phyloP scores from a whole-genome alignment of 306 rosid species.

The Fagus crenata region DNA sequence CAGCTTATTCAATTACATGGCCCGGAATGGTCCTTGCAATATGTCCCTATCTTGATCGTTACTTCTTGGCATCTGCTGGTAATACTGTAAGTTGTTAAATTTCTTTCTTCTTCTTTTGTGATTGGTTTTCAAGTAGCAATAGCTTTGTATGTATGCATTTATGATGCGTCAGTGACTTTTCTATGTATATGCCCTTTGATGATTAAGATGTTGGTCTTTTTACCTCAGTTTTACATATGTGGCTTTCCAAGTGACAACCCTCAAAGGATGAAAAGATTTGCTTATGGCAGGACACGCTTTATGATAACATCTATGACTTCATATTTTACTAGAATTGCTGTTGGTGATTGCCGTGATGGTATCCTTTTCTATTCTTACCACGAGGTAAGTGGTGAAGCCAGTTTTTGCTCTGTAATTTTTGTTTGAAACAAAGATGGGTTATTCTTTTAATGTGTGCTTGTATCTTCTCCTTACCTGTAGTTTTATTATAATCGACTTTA shows the following conservation, averaged over 20 bases:
- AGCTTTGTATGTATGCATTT: background rate
- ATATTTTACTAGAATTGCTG: conserved; percentile 80
- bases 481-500: conserved; percentile 18
- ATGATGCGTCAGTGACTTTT: background rate
- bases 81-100: conserved; percentile 64
- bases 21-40: conserved; percentile 79
- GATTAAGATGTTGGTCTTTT: conserved; percentile 35
- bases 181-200: conserved; percentile 10
- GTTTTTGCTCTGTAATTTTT: conserved; percentile 9
- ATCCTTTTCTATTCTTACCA: conserved; percentile 70
- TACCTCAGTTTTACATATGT: conserved; percentile 78
- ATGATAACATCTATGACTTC: conserved; percentile 77
- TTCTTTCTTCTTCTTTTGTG: conserved; percentile 11
- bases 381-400: conserved; percentile 61
- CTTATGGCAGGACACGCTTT: conserved; percentile 67
- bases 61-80: conserved; percentile 91
- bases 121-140: background rate
- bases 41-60: conserved; percentile 89
- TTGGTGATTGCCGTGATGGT: conserved; percentile 97
- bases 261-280: conserved; percentile 62
- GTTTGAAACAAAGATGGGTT: background rate
- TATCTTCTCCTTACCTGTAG: background rate
- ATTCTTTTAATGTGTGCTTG: background rate
- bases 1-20: conserved; percentile 55
- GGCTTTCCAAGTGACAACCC: conserved; percentile 82